A percentile compares a stretch with the other conserved stretches of the same genome.
These are phyloP conservation scores for Trichoderma atroviride DNA, from an alignment of 2,329 filamentous ascomycete species.

Conservation along the genomic window DNA sequence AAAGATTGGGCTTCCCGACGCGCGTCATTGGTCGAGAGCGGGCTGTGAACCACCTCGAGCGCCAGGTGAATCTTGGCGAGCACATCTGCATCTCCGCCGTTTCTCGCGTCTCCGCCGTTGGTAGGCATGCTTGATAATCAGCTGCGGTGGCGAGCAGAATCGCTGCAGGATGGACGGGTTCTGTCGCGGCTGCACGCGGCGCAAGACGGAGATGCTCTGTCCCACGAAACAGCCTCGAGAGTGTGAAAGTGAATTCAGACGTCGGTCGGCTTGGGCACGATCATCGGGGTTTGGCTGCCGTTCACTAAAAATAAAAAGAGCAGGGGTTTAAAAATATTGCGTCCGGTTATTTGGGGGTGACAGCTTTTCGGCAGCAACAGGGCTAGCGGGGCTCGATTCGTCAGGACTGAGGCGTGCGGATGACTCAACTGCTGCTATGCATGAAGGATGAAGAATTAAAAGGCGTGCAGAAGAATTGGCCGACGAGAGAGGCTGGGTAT, in stretches of 20 bases:
- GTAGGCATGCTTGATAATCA: conserved; percentile 39
- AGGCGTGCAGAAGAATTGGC: background rate
- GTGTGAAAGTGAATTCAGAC: conserved; percentile 2
- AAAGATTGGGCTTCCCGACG: conserved; percentile 82
- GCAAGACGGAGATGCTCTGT: conserved; percentile 19
- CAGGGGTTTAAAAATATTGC: conserved; percentile 18
- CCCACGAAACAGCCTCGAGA: conserved; percentile 22
- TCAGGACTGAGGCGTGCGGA: background rate
- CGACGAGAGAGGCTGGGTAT: background rate
- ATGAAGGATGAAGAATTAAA: background rate
- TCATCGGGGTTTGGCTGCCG: conserved; percentile 23
- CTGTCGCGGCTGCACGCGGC: conserved; percentile 26
- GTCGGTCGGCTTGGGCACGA: conserved; percentile 13
- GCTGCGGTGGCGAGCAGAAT: conserved; percentile 6
- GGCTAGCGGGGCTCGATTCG: conserved; percentile 19
- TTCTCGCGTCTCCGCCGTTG: conserved; percentile 42
- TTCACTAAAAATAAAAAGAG: conserved; percentile 22
- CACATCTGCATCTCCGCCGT: conserved; percentile 47
- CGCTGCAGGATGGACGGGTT: conserved; percentile 15
- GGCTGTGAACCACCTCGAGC: conserved; percentile 83
- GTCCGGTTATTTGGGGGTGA: conserved; percentile 11
- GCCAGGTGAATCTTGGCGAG: conserved; percentile 78
- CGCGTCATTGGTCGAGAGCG: conserved; percentile 76
- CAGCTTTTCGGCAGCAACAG: conserved; percentile 14
- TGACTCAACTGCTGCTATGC: conserved; percentile 13